A percentile compares a stretch with the other conserved stretches of the same genome.
Conservation (phyloP, 306 rosid species). For the Cucurbita ficifolia region DNA sequence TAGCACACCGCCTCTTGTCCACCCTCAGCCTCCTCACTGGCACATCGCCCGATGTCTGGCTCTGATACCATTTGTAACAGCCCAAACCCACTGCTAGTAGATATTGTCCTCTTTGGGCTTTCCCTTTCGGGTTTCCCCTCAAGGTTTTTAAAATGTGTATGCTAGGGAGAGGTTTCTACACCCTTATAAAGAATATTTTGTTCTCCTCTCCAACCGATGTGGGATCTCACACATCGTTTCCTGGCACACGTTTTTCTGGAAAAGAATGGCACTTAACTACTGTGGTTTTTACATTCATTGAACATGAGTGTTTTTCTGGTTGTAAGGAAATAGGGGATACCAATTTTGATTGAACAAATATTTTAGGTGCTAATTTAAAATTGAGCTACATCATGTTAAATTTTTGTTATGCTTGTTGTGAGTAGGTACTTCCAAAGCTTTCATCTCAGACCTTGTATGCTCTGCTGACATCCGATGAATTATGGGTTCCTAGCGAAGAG, state of each 20-base stretch:
- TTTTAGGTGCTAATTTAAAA: neutral
- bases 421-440: constrained; percentile 87
- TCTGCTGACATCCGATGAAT: constrained; percentile 65
- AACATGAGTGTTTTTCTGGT: neutral
- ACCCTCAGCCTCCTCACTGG: too few species aligned
- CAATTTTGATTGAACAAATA: neutral
- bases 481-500: constrained; percentile 88
- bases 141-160: too few species aligned
- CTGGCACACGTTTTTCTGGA: neutral
- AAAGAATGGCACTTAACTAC: neutral
- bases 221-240: too few species aligned
- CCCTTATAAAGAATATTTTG: too few species aligned
- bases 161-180: too few species aligned
- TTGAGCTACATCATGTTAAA: neutral
- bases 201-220: too few species aligned
- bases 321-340: neutral
- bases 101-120: too few species aligned
- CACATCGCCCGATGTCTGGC: too few species aligned
- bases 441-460: constrained; percentile 80
- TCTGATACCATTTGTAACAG: too few species aligned
- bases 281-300: neutral
- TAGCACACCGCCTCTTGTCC: too few species aligned
- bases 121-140: too few species aligned
- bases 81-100: too few species aligned
- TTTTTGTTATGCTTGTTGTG: neutral